Evolutionary conservation across 306 rosid genomes (phyloP).

Genomic region (Rubus idaeus): DNA sequence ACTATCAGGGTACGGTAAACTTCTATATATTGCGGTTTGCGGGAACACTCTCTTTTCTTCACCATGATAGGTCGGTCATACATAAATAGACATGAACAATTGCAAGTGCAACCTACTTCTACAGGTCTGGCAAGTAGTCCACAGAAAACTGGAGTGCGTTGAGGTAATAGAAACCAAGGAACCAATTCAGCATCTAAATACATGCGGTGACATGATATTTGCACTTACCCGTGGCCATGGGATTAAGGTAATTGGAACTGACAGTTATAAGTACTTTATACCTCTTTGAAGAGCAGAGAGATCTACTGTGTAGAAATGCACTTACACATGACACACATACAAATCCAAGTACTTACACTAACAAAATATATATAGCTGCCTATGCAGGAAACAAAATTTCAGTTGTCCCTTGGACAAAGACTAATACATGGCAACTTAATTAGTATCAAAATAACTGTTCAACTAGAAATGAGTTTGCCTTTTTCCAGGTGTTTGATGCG

Average conservation of each 20-base stretch:
- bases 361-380: not conserved
- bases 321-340: not conserved
- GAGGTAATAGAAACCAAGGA: constrained; percentile 65
- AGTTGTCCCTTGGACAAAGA: not conserved
- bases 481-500: constrained; percentile 50
- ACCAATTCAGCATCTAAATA: constrained; percentile 49
- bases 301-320: not conserved
- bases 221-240: constrained; percentile 48
- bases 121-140: constrained; percentile 74
- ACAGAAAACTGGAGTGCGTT: constrained; percentile 61
- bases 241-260: constrained; percentile 49
- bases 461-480: not conserved
- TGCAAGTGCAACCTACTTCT: constrained; percentile 21
- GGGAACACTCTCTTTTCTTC: constrained; percentile 1
- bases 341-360: no score
- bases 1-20: constrained; percentile 62
- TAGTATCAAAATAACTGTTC: not conserved
- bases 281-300: not conserved
- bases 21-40: not conserved
- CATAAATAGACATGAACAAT: not conserved
- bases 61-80: not conserved
- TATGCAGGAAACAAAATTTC: not conserved
- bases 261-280: not conserved
- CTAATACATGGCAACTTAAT: not conserved
- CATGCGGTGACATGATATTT: constrained; percentile 49